Conservation (phyloP, 371 early-diverging fungal genomes). For the Rhizopus stolonifer region DNA sequence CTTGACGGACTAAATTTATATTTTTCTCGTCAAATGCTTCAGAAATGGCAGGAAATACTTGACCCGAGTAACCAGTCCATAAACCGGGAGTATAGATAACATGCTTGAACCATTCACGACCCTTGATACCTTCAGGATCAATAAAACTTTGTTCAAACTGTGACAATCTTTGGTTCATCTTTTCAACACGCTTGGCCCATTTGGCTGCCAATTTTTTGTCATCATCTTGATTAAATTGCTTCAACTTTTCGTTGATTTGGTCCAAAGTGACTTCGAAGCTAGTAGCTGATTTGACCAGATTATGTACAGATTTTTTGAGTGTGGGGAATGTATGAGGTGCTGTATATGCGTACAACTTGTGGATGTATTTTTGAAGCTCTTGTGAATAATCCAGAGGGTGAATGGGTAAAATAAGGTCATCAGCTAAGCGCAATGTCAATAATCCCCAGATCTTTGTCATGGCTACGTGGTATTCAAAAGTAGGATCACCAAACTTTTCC, state of each 20-base stretch:
- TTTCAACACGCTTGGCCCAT: constrained; percentile 18
- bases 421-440: constrained; percentile 37
- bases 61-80: constrained; percentile 52
- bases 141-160: constrained; percentile 57
- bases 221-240: constrained; percentile 9
- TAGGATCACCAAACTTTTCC: constrained; percentile 65
- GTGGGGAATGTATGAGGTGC: constrained; percentile 16
- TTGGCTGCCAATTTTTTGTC: constrained; percentile 14
- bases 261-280: constrained; percentile 13
- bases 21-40: constrained; percentile 48
- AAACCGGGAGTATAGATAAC: constrained; percentile 54
- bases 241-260: constrained; percentile 17
- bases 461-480: constrained; percentile 57
- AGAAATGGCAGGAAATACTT: constrained; percentile 48
- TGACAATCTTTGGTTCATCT: constrained; percentile 38
- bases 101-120: constrained; percentile 62
- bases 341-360: constrained; percentile 5
- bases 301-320: constrained; percentile 18
- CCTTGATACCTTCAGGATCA: constrained; percentile 50
- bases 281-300: constrained; percentile 9
- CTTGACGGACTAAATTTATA: constrained; percentile 11
- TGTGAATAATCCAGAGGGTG: not conserved
- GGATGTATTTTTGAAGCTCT: constrained; percentile 9
- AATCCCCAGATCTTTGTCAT: constrained; percentile 44
- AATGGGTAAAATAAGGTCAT: constrained; percentile 30